Conservation (phyloP, 1,284 basidiomycete species). For the Ganoderma boninense region DNA sequence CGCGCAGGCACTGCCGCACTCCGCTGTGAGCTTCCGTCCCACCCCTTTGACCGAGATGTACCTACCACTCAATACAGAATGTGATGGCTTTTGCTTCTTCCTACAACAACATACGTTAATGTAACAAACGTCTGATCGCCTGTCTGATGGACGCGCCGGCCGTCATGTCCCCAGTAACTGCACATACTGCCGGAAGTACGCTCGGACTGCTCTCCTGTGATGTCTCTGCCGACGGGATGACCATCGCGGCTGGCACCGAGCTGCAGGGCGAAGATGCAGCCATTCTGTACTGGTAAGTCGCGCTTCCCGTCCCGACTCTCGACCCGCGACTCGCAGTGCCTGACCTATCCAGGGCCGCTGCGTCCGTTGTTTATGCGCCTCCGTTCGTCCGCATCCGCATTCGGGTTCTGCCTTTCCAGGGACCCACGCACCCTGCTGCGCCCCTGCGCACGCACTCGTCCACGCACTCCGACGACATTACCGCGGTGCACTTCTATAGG, state of each 20-base stretch:
- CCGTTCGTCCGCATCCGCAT: not conserved
- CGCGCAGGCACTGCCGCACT: conserved; percentile 60
- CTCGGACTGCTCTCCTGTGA: conserved; percentile 70
- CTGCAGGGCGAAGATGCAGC: conserved; percentile 74
- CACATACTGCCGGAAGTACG: conserved; percentile 55
- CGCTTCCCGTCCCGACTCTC: not conserved
- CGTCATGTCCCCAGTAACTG: conserved; percentile 40
- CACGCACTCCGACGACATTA: conserved; percentile 84
- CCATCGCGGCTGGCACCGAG: conserved; percentile 76
- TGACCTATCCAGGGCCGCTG: conserved; percentile 1
- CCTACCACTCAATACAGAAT: conserved; percentile 55
- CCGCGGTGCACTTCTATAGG: conserved; percentile 63
- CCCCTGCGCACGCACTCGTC: conserved; percentile 62
- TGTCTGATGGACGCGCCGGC: not conserved
- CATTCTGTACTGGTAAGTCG: conserved; percentile 75
- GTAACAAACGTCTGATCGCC: not conserved
- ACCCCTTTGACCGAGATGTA: conserved; percentile 31
- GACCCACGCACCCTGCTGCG: conserved; percentile 60
- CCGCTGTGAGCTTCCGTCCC: conserved; percentile 58
- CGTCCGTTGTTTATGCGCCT: conserved; percentile 5
- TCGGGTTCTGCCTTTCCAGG: conserved; percentile 49
- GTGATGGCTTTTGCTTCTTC: conserved; percentile 13
- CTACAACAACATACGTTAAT: not conserved
- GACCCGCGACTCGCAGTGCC: not conserved
- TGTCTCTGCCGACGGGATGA: conserved; percentile 68